A percentile compares a stretch with the other conserved stretches of the same genome.
Evolutionary conservation across 805 yeast genomes (phyloP).

Genomic region (Barnettozyma wickerhamii): DNA sequence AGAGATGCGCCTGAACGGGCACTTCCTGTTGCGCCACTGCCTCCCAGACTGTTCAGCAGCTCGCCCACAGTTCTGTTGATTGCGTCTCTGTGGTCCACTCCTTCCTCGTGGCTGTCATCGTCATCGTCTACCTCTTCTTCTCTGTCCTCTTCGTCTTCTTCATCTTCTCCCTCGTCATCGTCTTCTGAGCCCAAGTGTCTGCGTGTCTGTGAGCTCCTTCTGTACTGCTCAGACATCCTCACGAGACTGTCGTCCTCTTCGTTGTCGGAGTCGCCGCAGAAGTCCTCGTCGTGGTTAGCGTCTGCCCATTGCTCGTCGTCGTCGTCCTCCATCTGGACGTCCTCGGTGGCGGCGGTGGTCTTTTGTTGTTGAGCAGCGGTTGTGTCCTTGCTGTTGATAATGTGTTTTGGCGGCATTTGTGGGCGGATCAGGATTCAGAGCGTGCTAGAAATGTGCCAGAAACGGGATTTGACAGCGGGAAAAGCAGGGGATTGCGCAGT

Average conservation of each 20-base stretch:
- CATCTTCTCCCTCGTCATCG: constrained; percentile 20
- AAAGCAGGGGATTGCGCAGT: too few relatives aligned
- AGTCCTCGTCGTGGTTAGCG: constrained; percentile 12
- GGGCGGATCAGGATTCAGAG: not conserved
- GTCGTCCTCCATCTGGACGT: constrained; percentile 2
- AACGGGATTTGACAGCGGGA: too few relatives aligned
- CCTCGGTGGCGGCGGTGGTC: constrained; percentile 3
- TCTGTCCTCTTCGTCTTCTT: constrained; percentile 22
- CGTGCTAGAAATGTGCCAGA: too few relatives aligned
- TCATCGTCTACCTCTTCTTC: constrained; percentile 24
- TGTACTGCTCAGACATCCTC: constrained; percentile 38
- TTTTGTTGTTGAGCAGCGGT: too few relatives aligned
- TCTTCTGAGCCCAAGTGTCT: constrained; percentile 19
- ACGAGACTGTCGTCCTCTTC: constrained; percentile 30
- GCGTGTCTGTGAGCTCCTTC: constrained; percentile 28
- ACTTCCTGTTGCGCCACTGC: constrained; percentile 14
- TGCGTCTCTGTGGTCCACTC: constrained; percentile 23
- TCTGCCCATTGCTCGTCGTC: constrained; percentile 11
- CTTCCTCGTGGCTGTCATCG: constrained; percentile 21
- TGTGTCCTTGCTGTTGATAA: too few relatives aligned
- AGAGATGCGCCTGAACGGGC: constrained; percentile 19
- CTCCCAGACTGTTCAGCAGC: constrained; percentile 8
- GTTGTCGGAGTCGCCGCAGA: constrained; percentile 27
- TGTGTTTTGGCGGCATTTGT: constrained; percentile 7
- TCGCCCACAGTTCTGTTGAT: constrained; percentile 8